Evolutionary conservation across 2,329 filamentous ascomycete species (phyloP).

Genomic region (Pseudogymnoascus sp.): DNA sequence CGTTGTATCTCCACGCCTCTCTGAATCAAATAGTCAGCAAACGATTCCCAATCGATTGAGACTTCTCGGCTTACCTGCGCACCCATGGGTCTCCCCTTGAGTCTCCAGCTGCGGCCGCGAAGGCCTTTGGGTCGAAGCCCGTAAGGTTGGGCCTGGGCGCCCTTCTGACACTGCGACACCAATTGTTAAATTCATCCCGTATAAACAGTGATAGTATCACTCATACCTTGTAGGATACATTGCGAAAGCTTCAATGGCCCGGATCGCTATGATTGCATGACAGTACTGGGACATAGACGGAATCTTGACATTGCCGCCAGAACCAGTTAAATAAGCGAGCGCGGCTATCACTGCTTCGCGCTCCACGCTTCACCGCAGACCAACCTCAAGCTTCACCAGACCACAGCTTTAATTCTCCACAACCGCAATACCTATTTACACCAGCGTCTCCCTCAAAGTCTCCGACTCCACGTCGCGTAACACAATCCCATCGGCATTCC

Average conservation of each 20-base stretch:
- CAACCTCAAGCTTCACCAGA: not conserved
- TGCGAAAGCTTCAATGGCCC: conserved; percentile 15
- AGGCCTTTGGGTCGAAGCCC: conserved; percentile 81
- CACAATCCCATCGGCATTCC: not conserved
- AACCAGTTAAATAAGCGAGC: conserved; percentile 10
- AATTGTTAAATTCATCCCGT: conserved; percentile 13
- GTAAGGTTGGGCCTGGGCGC: conserved; percentile 61
- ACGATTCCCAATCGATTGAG: not conserved
- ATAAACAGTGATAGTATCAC: conserved; percentile 10
- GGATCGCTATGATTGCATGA: conserved; percentile 8
- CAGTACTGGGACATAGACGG: conserved; percentile 2
- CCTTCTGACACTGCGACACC: conserved; percentile 27
- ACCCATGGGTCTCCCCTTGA: conserved; percentile 58
- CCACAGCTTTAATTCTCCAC: not conserved
- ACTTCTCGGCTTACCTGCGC: conserved; percentile 43
- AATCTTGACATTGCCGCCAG: conserved; percentile 6
- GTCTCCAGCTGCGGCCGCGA: conserved; percentile 61
- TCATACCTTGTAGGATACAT: conserved; percentile 28
- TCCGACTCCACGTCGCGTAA: not conserved
- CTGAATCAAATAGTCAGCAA: conserved; percentile 40
- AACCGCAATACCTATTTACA: not conserved
- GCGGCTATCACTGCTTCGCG: conserved; percentile 7
- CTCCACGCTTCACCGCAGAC: conserved; percentile 3
- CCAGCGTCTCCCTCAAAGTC: not conserved
- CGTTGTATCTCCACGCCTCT: conserved; percentile 90